phyloP scores from a whole-genome alignment of 257 asterid species.

The Echites panduratus region DNA sequence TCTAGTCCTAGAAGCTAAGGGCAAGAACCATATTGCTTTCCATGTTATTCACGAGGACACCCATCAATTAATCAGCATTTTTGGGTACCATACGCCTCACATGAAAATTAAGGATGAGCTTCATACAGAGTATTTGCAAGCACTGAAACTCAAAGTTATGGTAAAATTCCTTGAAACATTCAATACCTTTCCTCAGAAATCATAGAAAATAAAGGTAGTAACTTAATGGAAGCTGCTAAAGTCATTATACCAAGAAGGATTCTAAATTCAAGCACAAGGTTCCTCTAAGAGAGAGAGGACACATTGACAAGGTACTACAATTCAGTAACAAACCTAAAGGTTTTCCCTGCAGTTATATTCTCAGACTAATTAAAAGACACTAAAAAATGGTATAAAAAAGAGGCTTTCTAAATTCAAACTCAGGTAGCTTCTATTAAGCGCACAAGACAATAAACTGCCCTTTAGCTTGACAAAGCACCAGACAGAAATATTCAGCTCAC shows the following conservation, averaged over 20 bases:
- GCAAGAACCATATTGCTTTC: no score
- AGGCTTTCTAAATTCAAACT: neutral
- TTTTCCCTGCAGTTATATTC: neutral
- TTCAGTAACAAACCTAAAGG: neutral
- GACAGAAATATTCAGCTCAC: neutral
- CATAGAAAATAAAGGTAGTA: neutral
- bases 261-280: no score
- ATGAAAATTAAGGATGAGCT: no score
- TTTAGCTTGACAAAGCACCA: neutral
- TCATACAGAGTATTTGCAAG: no score
- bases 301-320: neutral
- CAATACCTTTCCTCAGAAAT: neutral
- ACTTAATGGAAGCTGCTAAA: neutral
- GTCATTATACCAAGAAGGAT: neutral
- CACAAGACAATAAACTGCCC: neutral
- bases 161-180: no score
- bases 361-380: neutral
- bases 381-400: neutral
- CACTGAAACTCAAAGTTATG: no score
- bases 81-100: no score
- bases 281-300: neutral
- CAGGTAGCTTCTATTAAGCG: neutral
- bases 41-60: no score
- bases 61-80: no score
- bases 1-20: no score